Percentiles rank a stretch among this genome's conserved stretches.
Conservation (phyloP, 345 rosid genomes). For the Syzygium jambos region DNA sequence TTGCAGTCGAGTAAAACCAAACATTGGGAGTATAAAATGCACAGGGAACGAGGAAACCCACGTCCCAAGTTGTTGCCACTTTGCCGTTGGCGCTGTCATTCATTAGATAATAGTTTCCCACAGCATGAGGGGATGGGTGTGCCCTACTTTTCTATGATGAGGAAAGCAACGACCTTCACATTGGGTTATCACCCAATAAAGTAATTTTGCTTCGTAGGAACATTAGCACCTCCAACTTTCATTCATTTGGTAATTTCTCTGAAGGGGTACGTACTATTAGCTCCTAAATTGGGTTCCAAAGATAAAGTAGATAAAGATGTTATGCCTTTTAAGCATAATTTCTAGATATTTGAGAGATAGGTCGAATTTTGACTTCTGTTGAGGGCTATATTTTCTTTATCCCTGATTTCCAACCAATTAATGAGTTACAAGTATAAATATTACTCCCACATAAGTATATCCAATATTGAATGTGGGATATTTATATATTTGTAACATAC, state of each 20-base stretch:
- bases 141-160: background rate
- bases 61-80: background rate
- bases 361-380: background rate
- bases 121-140: background rate
- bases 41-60: background rate
- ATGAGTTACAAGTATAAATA: background rate
- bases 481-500: rapidly evolving
- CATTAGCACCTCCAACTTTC: background rate
- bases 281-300: background rate
- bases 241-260: background rate
- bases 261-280: background rate
- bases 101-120: background rate
- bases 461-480: background rate
- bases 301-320: background rate
- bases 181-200: background rate
- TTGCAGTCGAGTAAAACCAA: background rate
- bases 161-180: background rate
- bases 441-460: background rate
- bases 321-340: background rate
- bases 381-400: background rate
- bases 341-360: background rate
- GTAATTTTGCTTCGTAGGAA: background rate
- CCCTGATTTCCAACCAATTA: background rate
- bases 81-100: too few relatives aligned
- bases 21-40: background rate